Evolutionary conservation across 805 yeast species (phyloP).

Genomic region (Torulaspora franciscae): DNA sequence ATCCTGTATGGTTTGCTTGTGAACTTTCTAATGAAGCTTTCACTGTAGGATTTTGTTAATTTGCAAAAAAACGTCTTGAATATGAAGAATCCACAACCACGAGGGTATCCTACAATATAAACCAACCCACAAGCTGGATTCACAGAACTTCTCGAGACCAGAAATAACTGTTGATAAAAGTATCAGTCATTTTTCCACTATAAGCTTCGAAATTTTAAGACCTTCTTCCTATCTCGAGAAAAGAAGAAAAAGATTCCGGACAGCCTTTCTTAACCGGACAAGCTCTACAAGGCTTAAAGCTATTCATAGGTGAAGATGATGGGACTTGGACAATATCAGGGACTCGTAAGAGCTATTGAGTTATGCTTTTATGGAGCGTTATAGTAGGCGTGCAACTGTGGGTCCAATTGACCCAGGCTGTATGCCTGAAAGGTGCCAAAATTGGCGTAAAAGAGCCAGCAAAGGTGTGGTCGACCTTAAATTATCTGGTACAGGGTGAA

Average conservation of each 20-base stretch:
- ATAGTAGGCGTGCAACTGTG: not conserved
- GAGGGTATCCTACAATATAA: not conserved
- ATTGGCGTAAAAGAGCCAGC: constrained; percentile 12
- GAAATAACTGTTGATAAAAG: not conserved
- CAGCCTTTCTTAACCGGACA: constrained; percentile 4
- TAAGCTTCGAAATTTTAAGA: constrained; percentile 1
- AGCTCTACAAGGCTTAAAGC: not conserved
- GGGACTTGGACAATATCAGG: no score
- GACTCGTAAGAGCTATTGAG: not conserved
- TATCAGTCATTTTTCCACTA: constrained; percentile 1
- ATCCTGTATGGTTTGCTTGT: constrained; percentile 13
- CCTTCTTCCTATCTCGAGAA: not conserved
- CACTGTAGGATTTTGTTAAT: constrained; percentile 3
- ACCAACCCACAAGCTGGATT: not conserved
- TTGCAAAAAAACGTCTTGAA: constrained; percentile 7
- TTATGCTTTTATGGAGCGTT: constrained; percentile 1
- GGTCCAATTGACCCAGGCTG: not conserved
- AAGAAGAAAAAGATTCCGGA: constrained; percentile 4
- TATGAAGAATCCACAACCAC: not conserved
- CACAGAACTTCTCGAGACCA: not conserved
- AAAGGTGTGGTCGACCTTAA: constrained; percentile 16
- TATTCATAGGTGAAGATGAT: no score
- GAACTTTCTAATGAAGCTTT: constrained; percentile 10
- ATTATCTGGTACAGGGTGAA: constrained; percentile 6
- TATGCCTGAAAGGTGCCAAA: constrained; percentile 3